phyloP scores from a whole-genome alignment of 2,329 filamentous ascomycete species.

The Alternaria longipes region DNA sequence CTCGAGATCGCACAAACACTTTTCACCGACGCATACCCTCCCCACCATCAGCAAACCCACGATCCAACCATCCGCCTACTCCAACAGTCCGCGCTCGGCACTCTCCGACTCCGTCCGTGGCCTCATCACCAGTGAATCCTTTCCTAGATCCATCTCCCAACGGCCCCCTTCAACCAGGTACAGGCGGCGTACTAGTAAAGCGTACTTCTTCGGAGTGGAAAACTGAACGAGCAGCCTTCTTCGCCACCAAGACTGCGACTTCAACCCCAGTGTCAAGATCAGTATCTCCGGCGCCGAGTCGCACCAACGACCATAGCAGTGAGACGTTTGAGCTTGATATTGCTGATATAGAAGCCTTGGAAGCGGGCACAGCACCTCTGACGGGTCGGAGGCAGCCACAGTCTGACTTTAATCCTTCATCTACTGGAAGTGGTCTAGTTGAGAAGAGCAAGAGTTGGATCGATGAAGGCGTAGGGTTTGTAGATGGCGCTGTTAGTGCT shows the following conservation, averaged over 20 bases:
- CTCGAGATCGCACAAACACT: neutral
- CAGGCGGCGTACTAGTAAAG: neutral
- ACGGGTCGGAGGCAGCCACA: neutral
- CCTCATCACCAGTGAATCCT: neutral
- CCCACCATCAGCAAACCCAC: neutral
- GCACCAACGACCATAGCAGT: neutral
- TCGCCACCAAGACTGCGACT: neutral
- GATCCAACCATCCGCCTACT: neutral
- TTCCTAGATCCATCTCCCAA: slow-evolving; percentile 3
- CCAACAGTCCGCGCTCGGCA: neutral
- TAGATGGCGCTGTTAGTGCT: slow-evolving; percentile 8
- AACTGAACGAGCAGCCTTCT: neutral
- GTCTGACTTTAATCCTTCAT: neutral
- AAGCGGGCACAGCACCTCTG: slow-evolving; percentile 1
- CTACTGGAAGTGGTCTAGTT: neutral
- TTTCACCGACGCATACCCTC: neutral
- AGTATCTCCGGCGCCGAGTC: neutral
- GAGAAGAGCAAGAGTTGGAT: neutral
- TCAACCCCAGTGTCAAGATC: neutral
- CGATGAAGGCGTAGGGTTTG: neutral
- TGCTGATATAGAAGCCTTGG: slow-evolving; percentile 1
- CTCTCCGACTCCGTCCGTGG: neutral
- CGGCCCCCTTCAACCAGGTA: neutral
- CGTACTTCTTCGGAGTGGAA: slow-evolving; percentile 1
- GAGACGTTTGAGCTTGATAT: neutral